phyloP scores from a whole-genome alignment of 768 basidiomycete genomes.

The Xerocomellus chrysenteron region DNA sequence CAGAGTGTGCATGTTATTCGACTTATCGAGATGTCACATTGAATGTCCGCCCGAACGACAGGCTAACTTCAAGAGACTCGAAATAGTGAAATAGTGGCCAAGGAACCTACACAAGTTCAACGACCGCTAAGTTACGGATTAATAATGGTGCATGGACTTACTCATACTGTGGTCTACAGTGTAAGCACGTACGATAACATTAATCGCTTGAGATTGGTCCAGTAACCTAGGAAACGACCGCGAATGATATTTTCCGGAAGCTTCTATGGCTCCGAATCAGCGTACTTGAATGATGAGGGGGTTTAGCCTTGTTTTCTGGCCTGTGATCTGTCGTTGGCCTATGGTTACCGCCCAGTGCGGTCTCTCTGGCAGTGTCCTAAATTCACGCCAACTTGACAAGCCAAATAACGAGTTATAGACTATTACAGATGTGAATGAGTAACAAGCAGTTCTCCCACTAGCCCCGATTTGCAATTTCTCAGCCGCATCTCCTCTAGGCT shows the following conservation, averaged over 20 bases:
- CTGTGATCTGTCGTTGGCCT: background rate
- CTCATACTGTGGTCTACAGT: constrained; percentile 11
- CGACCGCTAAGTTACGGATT: background rate
- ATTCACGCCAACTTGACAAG: too few species aligned
- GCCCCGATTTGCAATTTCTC: too few species aligned
- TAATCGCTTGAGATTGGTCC: background rate
- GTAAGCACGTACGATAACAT: background rate
- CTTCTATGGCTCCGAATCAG: background rate
- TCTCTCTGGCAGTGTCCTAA: too few species aligned
- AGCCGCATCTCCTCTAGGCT: too few species aligned
- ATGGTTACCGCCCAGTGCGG: background rate
- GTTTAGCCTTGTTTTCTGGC: constrained; percentile 14
- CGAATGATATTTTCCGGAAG: constrained; percentile 7
- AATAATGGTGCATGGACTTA: background rate
- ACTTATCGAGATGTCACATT: constrained; percentile 1
- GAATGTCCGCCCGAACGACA: constrained; percentile 7
- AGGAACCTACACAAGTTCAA: background rate
- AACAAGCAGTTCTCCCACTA: too few species aligned
- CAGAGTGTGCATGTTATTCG: background rate
- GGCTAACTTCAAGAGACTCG: constrained; percentile 14
- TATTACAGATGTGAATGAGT: too few species aligned
- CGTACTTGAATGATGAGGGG: constrained; percentile 11
- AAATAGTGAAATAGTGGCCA: background rate
- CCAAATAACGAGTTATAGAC: too few species aligned
- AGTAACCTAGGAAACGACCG: background rate